These are phyloP conservation scores for Epithele typhae DNA, from an alignment of 768 basidiomycete genomes.

Conservation along the genomic window DNA sequence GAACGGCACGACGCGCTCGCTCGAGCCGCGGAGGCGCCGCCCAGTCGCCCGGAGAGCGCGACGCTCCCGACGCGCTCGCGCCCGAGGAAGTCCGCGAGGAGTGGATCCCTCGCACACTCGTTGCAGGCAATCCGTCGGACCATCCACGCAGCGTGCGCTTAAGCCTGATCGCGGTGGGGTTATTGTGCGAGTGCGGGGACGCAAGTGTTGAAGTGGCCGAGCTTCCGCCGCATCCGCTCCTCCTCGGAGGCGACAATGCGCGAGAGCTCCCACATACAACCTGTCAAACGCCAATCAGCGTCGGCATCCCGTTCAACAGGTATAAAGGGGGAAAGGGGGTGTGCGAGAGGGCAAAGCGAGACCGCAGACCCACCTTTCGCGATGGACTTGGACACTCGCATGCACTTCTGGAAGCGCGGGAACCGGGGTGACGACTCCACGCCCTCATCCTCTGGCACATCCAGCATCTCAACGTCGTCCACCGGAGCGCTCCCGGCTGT, in stretches of 20 bases:
- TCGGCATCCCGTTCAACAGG: not conserved
- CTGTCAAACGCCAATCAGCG: conserved; percentile 28
- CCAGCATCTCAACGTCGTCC: conserved; percentile 52
- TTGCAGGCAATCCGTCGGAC: too few relatives aligned
- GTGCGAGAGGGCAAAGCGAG: not conserved
- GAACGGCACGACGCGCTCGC: too few relatives aligned
- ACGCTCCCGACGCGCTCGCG: too few relatives aligned
- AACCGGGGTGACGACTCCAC: conserved; percentile 45
- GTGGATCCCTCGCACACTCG: too few relatives aligned
- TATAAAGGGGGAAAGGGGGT: too few relatives aligned
- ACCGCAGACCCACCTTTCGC: conserved; percentile 27
- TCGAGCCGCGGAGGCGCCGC: too few relatives aligned
- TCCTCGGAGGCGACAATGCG: conserved; percentile 28
- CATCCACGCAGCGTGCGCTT: too few relatives aligned
- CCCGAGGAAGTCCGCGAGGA: too few relatives aligned
- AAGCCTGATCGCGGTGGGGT: too few relatives aligned
- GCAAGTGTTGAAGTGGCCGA: not conserved
- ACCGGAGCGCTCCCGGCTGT: conserved; percentile 24
- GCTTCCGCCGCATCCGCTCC: not conserved
- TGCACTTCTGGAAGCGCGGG: conserved; percentile 64
- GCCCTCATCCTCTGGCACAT: conserved; percentile 44
- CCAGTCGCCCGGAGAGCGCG: too few relatives aligned
- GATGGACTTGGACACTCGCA: conserved; percentile 49
- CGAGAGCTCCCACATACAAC: conserved; percentile 52
- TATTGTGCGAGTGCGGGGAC: too few relatives aligned